Percentiles rank a stretch among this genome's conserved stretches.
phyloP scores from a whole-genome alignment of 805 yeast species.

The Barnettozyma wickerhamii region DNA sequence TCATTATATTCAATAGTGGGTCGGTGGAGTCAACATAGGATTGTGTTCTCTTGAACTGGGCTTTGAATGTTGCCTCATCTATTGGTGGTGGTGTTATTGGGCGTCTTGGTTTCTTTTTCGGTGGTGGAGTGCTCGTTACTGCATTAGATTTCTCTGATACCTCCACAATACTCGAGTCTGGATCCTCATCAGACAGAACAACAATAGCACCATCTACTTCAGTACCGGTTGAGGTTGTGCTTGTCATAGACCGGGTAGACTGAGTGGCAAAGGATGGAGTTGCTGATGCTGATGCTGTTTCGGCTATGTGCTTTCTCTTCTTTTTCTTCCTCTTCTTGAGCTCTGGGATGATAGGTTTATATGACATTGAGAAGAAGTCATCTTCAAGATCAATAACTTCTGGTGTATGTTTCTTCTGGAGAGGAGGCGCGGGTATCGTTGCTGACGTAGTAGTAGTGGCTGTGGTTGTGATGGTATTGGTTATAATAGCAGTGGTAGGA shows the following conservation, averaged over 20 bases:
- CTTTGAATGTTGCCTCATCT: conserved; percentile 13
- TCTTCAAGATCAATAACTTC: conserved; percentile 16
- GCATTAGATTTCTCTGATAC: neutral
- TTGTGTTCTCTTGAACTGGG: neutral
- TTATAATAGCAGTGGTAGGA: neutral
- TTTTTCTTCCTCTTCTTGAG: conserved; percentile 14
- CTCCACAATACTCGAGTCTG: conserved; percentile 3
- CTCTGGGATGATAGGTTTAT: neutral
- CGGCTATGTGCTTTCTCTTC: conserved; percentile 17
- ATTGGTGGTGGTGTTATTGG: conserved; percentile 18
- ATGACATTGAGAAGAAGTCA: conserved; percentile 25
- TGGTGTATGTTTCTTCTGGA: no score
- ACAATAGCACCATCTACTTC: neutral
- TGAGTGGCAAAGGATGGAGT: neutral
- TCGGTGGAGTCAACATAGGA: neutral
- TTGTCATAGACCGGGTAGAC: neutral
- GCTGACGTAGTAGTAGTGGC: no score
- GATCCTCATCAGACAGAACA: neutral
- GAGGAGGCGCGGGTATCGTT: no score
- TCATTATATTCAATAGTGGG: neutral
- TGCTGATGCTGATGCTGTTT: neutral
- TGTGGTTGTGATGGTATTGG: no score
- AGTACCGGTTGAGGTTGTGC: neutral
- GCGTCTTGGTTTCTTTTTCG: conserved; percentile 2
- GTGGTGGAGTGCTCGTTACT: neutral